phyloP scores from a whole-genome alignment of 78 protist species.

The Trichosphaerium sp. region DNA sequence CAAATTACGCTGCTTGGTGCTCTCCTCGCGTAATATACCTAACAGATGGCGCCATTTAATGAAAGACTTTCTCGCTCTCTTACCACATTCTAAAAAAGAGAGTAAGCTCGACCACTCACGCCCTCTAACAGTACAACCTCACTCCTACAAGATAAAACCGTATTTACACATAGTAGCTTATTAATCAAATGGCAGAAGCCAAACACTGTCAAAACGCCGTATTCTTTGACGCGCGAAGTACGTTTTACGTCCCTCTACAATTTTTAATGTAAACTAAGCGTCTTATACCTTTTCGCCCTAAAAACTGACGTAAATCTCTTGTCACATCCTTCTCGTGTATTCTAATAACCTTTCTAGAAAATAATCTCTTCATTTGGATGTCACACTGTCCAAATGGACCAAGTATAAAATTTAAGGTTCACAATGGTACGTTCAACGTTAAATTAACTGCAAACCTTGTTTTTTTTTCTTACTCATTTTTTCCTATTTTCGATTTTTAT shows the following conservation, averaged over 20 bases:
- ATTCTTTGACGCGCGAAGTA: slow-evolving; percentile 69
- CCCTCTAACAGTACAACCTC: too few species aligned
- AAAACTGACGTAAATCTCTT: too few species aligned
- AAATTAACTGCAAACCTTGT: neutral
- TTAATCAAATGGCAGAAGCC: slow-evolving; percentile 72
- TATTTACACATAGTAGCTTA: slow-evolving; percentile 19
- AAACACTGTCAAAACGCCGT: slow-evolving; percentile 54
- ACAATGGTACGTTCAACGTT: slow-evolving; percentile 44
- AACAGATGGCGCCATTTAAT: slow-evolving; percentile 62
- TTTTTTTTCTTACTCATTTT: neutral
- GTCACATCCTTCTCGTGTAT: too few species aligned
- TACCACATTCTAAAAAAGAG: slow-evolving; percentile 79
- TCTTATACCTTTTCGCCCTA: neutral
- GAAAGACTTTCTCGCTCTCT: slow-evolving; percentile 50
- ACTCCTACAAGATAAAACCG: slow-evolving; percentile 14
- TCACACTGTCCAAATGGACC: slow-evolving; percentile 82
- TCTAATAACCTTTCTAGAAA: neutral
- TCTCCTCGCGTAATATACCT: slow-evolving; percentile 47
- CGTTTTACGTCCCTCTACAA: slow-evolving; percentile 2
- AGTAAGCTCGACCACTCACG: slow-evolving; percentile 13
- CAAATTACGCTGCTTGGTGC: slow-evolving; percentile 31
- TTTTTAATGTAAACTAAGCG: neutral
- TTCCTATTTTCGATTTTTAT: neutral
- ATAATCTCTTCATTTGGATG: slow-evolving; percentile 77
- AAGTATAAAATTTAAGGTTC: slow-evolving; percentile 67